Evolutionary conservation across 1,139 yeast genomes (phyloP).

Genomic region (Hansenula lynferdii): DNA sequence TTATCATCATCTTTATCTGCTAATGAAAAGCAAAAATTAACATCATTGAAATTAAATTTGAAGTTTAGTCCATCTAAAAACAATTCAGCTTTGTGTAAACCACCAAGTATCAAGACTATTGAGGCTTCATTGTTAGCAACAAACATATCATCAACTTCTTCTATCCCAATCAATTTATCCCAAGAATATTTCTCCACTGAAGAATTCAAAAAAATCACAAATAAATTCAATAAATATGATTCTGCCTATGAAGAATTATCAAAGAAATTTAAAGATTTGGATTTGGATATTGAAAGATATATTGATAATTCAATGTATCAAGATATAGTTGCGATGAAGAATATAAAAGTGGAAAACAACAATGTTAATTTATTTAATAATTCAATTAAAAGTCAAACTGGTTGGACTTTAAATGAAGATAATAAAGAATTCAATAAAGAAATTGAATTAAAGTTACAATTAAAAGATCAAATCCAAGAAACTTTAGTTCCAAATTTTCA

Average conservation of each 20-base stretch:
- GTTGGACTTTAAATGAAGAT: neutral
- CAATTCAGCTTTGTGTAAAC: conserved; percentile 3
- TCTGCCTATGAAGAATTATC: conserved; percentile 3
- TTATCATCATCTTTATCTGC: conserved; percentile 13
- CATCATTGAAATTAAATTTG: conserved; percentile 21
- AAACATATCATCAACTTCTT: conserved; percentile 17
- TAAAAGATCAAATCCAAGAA: conserved; percentile 14
- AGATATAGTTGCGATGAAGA: conserved; percentile 19
- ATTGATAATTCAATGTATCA: conserved; percentile 8
- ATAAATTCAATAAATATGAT: conserved; percentile 9
- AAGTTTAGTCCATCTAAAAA: conserved; percentile 15
- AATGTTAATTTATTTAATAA: conserved; percentile 8
- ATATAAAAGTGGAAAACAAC: conserved; percentile 10
- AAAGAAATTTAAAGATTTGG: conserved; percentile 6
- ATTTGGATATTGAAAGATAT: conserved; percentile 6
- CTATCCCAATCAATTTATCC: conserved; percentile 23
- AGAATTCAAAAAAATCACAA: conserved; percentile 7
- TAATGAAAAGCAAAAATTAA: conserved; percentile 20
- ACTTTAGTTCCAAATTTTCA: conserved; percentile 57
- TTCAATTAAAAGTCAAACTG: neutral
- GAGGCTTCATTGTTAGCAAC: conserved; percentile 14
- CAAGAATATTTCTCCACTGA: conserved; percentile 14
- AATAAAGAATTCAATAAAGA: neutral
- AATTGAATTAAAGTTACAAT: conserved; percentile 23
- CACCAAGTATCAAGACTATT: conserved; percentile 15